Base-by-base conservation (phyloP, 352 stramenopile species). In the Phytopythium kandeliae region DNA sequence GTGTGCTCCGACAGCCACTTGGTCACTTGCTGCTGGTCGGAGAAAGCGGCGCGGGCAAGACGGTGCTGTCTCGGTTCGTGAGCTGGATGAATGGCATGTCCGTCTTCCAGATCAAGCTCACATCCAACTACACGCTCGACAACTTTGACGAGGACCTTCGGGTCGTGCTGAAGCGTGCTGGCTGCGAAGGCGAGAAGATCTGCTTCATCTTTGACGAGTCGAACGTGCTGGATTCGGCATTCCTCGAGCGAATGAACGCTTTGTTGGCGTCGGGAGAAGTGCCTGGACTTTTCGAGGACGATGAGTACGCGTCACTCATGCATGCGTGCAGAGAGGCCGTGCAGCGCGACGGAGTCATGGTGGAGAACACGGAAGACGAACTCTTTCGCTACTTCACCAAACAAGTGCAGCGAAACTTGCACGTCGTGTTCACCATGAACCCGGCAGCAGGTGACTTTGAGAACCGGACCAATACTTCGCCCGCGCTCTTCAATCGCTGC, bases 381-480 rank as follows among this genome's bases (percentile, higher is more conserved):
- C 69, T 98, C 0, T 98, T 97, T 64, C 74, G 86, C 17, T 95
- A 98, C 59, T 99, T 99, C 59, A 99, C 97, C 0, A 84, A 80
- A 25, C 88, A 98, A 67, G 97, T 99, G 10, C 97, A 99, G 65
- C 78, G 93, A 9, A 99, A 99, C 63, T 75, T 99, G 28, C 98
- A 99, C 74, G 96, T 99, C 16, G 97, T 99, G 16, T 99, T 99
- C 62, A 99, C 97, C 12, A 99, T 99, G 92, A 99, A 99, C 65
- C 97, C 98, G 45, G 97, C 96, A 35, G 96, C 93, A 9, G 96
- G 94, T 24, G 96, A 98, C 62, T 98, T 97, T 82, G 92, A 95
- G 60, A 92, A 86, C 49, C 89, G 97, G 54, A 98, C 96, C 51
- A 99, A 98, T 22, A 99, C 97, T 12, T 99, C 96, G 54, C 98